A percentile compares a stretch with the other conserved stretches of the same genome.
Conservation (phyloP, 2,329 filamentous ascomycete species). For the Mycosphaerella sp. region DNA sequence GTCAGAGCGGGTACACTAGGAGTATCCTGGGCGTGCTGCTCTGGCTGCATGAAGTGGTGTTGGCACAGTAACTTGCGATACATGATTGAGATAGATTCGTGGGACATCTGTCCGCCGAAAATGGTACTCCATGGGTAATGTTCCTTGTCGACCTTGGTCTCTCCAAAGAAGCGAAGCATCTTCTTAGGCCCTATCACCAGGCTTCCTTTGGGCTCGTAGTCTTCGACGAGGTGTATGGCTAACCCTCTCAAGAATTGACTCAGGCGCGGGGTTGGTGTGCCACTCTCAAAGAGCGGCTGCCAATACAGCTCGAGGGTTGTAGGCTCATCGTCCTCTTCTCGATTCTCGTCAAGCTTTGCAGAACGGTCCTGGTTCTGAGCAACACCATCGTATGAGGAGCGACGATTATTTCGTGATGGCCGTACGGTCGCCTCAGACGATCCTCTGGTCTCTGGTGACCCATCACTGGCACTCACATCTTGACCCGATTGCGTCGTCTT, state of each 20-base stretch:
- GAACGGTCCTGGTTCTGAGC: neutral
- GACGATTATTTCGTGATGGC: neutral
- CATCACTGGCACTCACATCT: constrained; percentile 10
- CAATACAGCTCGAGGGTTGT: constrained; percentile 66
- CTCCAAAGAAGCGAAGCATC: constrained; percentile 66
- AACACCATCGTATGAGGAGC: constrained; percentile 4
- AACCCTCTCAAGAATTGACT: constrained; percentile 67
- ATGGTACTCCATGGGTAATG: constrained; percentile 56
- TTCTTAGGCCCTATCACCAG: constrained; percentile 71
- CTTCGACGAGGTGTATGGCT: constrained; percentile 65
- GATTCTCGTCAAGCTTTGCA: constrained; percentile 9
- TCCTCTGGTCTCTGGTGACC: constrained; percentile 12
- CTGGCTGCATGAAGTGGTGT: constrained; percentile 43
- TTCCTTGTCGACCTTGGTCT: constrained; percentile 59
- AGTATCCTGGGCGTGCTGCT: constrained; percentile 36
- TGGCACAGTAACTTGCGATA: constrained; percentile 45
- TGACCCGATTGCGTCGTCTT: constrained; percentile 14
- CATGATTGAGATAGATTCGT: constrained; percentile 39
- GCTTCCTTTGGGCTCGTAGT: constrained; percentile 60
- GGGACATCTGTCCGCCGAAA: constrained; percentile 41
- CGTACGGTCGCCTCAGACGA: constrained; percentile 10
- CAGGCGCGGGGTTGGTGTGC: constrained; percentile 61
- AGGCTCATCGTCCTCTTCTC: constrained; percentile 38
- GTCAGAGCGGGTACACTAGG: constrained; percentile 44
- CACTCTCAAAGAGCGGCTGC: constrained; percentile 67